Evolutionary conservation across 176 grass and related monocot species (phyloP), one percentile per base, ranked within the genome.

Genomic region (Melocanna baccifera): DNA sequence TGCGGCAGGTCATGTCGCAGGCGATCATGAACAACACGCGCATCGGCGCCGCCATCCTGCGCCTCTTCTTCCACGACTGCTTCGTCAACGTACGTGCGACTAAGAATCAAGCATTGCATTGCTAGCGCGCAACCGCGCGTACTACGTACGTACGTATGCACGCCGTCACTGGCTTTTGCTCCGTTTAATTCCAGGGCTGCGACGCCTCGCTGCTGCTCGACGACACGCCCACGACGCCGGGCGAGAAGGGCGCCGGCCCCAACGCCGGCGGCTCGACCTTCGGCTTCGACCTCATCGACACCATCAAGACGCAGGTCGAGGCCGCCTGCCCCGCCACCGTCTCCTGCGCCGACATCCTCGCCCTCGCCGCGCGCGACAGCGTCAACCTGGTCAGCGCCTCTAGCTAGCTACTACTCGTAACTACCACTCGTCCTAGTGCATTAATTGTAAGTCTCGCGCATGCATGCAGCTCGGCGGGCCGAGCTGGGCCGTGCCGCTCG

Each of bases 11-110:
- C 37, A 78, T 92, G 90, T 86, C 88, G 40, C 56, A 92, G 83
- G 90, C 88, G 40, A 63, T 95, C 78, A 7, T 18, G 1, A 84
- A 81, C 64, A 67, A 91, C 78, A 39, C 87, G 0, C 78, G 88
- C 72, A 84, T 7, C 84, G 94, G 88, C 6, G 94, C 92, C 8
- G 90, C 93, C 82, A 88, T 98, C 75, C 86, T 95, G 47, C 96
- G 96, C 58, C 96, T 98, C 80, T 88, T 88, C 91, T 98, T 95
- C 88, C 96, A 98, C 75, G 96, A 95, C 77, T 98, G 96, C 85
- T 95, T 98, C 78, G 96, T 98, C 51, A 91, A 95, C 48, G 95
- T 94, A 82, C 22, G 51, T 77, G 88, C 56, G 3, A 56, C 53
- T 9, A 56, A 9, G 2, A n/a, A 56, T 56, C 7, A 9, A 56